phyloP scores from a whole-genome alignment of 1,139 yeast species.

The Wickerhamomyces sp. region DNA sequence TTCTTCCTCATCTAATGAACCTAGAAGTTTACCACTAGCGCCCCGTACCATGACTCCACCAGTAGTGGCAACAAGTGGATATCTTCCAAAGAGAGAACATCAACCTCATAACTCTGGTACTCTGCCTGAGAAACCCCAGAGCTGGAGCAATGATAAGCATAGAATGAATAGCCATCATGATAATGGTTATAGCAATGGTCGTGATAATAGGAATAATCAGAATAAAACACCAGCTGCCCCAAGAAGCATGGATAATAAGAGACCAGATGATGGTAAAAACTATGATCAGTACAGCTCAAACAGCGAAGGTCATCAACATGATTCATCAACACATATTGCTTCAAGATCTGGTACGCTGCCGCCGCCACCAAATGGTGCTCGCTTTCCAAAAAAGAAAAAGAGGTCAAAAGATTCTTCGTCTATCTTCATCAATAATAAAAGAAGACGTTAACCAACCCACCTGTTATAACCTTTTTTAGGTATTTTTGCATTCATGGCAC shows the following conservation, averaged over 20 bases:
- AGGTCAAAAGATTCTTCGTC: slow-evolving; percentile 3
- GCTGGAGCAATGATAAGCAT: neutral
- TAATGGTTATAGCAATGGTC: neutral
- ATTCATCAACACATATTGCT: slow-evolving; percentile 4
- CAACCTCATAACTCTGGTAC: neutral
- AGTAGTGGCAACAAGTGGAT: neutral
- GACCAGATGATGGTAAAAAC: too few relatives aligned
- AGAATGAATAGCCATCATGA: neutral
- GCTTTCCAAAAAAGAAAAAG: neutral
- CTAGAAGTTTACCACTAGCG: neutral
- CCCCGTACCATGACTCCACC: neutral
- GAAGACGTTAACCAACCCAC: neutral
- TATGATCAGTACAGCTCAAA: too few relatives aligned
- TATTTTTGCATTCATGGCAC: neutral
- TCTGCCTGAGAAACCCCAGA: neutral
- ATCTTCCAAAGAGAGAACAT: neutral
- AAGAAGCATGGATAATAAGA: too few relatives aligned
- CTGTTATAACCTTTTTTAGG: too few relatives aligned
- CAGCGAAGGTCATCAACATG: too few relatives aligned
- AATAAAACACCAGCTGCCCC: neutral
- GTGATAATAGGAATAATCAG: neutral
- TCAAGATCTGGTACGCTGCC: slow-evolving; percentile 11
- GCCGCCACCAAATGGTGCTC: slow-evolving; percentile 4
- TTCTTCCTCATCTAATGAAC: too few relatives aligned
- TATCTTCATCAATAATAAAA: slow-evolving; percentile 8